Evolutionary conservation across 2,329 filamentous ascomycete species (phyloP).

Genomic region (Penicillium nordicum): DNA sequence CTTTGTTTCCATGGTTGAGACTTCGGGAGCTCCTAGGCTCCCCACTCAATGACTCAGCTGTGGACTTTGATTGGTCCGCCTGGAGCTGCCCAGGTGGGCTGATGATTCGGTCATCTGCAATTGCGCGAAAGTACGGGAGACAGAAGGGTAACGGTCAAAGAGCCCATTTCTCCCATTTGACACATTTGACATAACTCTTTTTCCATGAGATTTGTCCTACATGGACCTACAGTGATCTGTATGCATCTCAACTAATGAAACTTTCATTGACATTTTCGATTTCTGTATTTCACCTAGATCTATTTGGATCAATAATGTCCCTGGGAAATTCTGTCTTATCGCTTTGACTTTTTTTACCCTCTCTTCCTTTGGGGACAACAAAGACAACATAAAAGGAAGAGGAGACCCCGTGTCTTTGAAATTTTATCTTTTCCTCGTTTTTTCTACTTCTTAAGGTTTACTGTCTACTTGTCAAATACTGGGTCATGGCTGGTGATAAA

Average conservation of each 20-base stretch:
- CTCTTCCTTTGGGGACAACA: conserved; percentile 3
- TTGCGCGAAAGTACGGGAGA: conserved; percentile 1
- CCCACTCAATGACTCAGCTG: conserved; percentile 14
- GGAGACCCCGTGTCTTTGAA: background rate
- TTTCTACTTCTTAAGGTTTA: background rate
- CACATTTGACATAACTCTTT: background rate
- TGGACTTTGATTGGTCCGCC: conserved; percentile 15
- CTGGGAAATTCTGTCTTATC: background rate
- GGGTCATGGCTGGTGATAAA: conserved; percentile 19
- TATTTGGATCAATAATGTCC: conserved; percentile 14
- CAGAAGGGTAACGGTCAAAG: conserved; percentile 8
- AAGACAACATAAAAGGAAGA: background rate
- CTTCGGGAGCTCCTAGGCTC: conserved; percentile 13
- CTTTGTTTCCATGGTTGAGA: background rate
- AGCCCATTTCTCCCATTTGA: background rate
- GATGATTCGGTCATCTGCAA: conserved; percentile 19
- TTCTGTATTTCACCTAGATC: conserved; percentile 5
- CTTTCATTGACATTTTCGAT: conserved; percentile 4
- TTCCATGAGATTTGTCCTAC: conserved; percentile 16
- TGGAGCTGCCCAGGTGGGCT: conserved; percentile 2
- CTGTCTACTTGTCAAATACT: conserved; percentile 2
- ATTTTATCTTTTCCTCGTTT: background rate
- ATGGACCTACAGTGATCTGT: conserved; percentile 9
- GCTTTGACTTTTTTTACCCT: conserved; percentile 2
- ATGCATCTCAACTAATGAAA: conserved; percentile 18